Percentiles rank a stretch among this genome's conserved stretches.
Evolutionary conservation across 352 stramenopile species (phyloP).

Genomic region (Phytophthora uliginosa): DNA sequence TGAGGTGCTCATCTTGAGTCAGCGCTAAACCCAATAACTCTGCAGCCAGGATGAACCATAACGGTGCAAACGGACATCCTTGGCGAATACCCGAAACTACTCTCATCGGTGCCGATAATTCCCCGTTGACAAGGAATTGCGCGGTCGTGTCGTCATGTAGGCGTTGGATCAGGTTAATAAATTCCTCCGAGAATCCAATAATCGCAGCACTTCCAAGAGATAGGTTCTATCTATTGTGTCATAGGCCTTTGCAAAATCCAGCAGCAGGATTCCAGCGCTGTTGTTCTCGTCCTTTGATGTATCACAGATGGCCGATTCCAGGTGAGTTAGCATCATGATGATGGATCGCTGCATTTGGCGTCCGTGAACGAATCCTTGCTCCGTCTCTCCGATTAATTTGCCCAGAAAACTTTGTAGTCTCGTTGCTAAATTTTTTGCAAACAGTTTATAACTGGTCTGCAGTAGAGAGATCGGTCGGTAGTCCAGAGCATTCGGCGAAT

Average conservation of each 20-base stretch:
- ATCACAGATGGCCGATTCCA: background rate
- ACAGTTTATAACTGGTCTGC: background rate
- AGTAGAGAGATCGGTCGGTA: background rate
- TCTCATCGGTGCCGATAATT: background rate
- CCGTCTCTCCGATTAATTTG: background rate
- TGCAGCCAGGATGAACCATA: background rate
- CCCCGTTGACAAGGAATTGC: background rate
- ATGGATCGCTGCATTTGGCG: background rate
- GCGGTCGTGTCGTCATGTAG: background rate
- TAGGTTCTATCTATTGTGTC: background rate
- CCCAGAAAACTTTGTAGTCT: background rate
- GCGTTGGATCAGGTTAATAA: background rate
- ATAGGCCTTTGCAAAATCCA: constrained; percentile 7
- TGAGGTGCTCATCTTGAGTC: background rate
- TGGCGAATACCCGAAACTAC: background rate
- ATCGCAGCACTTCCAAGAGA: background rate
- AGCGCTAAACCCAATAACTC: background rate
- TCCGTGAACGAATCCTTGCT: background rate
- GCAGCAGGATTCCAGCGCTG: background rate
- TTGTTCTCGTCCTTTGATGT: background rate
- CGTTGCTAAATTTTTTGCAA: background rate
- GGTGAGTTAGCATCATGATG: background rate
- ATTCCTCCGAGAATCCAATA: background rate
- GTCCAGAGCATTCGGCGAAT: background rate
- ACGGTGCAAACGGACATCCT: background rate